Evolutionary conservation across 768 basidiomycete genomes (phyloP), one percentile per base, ranked within the genome.

Genomic region (Hebeloma cylindrosporum): DNA sequence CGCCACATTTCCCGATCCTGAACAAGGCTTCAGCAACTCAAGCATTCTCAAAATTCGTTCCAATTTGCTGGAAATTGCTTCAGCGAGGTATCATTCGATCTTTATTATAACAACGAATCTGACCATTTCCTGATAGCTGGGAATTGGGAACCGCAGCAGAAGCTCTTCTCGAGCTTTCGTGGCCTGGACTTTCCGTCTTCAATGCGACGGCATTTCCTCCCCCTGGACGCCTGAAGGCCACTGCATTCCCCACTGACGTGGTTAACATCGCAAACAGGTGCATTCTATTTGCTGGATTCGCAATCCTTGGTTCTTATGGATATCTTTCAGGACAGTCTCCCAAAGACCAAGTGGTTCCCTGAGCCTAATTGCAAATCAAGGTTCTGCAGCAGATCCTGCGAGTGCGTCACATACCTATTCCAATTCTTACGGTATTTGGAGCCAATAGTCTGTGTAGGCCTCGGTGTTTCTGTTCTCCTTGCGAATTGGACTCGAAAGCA

Each of bases 331-430:
- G 18, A 62, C 65, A 23, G 69, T 79, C 13, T 46, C 55, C 5
- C 51, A 50, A 29, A 75, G 70, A 42, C 62, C 66, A 7, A 54
- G 66, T 9, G 47, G 64, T 28, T 64, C 69, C 11, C 53, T 70
- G 21, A 56, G 77, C 7, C 61, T 84, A 18, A 62, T 77, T 11
- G 59, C 68, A 16, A 65, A 70, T 16, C 66, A 78, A 40, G 74
- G 74, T 22, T 75, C 78, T 22, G 79, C 75, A 4, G 82, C 74
- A 0, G 83, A 85, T 53, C 83, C 82, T 11, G 77, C 82, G 3
- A 81, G 75, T 75, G 46, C 35, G 45, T 48, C 17, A 30, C n/a
- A n/a, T n/a, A n/a, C n/a, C n/a, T n/a, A n/a, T n/a, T n/a, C 5
- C 33, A 25, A 20, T 39, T 22, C 25, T 20, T 16, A 21, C 37